Evolutionary conservation across 805 yeast species (phyloP), one percentile per base, ranked within the genome.

Genomic region (Sugiyamaella valdiviana): DNA sequence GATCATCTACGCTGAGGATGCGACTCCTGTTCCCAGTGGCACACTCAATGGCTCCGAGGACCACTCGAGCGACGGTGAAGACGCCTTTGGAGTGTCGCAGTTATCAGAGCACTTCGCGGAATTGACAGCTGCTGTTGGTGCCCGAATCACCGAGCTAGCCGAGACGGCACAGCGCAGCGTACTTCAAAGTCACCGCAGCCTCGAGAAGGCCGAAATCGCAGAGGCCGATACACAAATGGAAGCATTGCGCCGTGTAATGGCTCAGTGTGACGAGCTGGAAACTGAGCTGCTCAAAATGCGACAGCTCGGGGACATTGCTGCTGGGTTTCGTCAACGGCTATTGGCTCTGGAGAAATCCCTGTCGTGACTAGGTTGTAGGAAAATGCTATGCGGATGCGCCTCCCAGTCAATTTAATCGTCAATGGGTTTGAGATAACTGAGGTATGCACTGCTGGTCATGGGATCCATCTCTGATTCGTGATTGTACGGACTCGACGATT

Each of bases 221-320:
- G 37, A 36, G 5, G 57, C 57, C 4, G 63, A 59, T 35, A 43
- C 26, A 7, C 51, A 53, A 10, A 66, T 80, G 29, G 57, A 59
- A 2, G 60, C 62, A 5, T 66, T 77, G 6, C 74, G 75, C 38
- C 49, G 29, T 6, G 41, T 60, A 6, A 51, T 78, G 16, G 55
- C 53, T 4, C 62, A 69, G 44, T 79, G 85, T 57, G 69, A 72
- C 26, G 75, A 71, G 2, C 55, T 82, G 22, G 83, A 81, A 50
- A 55, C 62, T 36, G 76, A 77, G 45, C 76, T 78, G 52, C 65
- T 71, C 60, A 79, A 78, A 63, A 59, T 80, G 45, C 75, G 75
- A 42, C 82, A 78, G 52, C 65, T 80, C 43, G 69, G 53, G 70
- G 70, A 56, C 54, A 64, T 70, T 48, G 72, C 74, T 5, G 52